Evolutionary conservation across 257 asterid species (phyloP), one percentile per base, ranked within the genome.

Genomic region (Cordia subcordata): DNA sequence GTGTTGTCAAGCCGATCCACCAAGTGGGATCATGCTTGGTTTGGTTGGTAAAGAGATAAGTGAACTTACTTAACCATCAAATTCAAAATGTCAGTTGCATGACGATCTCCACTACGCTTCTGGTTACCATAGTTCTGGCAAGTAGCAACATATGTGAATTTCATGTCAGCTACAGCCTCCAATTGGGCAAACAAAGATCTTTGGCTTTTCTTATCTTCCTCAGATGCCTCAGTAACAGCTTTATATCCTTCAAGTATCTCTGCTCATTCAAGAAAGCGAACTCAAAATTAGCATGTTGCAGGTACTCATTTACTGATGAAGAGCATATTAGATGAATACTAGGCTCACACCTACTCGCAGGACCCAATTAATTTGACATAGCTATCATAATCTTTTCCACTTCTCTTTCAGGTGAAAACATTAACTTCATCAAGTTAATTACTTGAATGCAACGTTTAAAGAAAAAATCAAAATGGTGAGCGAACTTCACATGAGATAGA

Each of bases 141-240:
- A 65, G 99, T 93, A 57, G 99, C 97, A 32, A 93, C 90, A 37
- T 93, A 93, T 45, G 97, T 93, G 77, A 93, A 93, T 74, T 93
- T 93, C 97, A 93, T 84, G 74, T 93, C 96, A 72, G 99, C 99
- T 58, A 93, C 87, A 33, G 99, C 99, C 65, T 93, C 97, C 69
- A 89, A 75, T 66, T 85, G 90, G 62, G 96, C 78, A 69, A 83
- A 85, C 85, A 89, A 64, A 52, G 99, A 85, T 78, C 97, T 93
- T 68, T 93, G 96, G 40, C 97, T 86, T 83, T 81, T 89, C 76
- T 72, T 89, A 64, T 86, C 97, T 68, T 86, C 94, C 58, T 69
- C 88, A 10, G 97, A 78, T 58, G 95, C 81, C 66, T 64, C 82
- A 13, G 81, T 72, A 44, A 88, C 78, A 23, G 86, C 81, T 71